Evolutionary conservation across 108 stramenopile species (phyloP), one percentile per base, ranked within the genome.

Genomic region (Aurantiochytrium sp.): DNA sequence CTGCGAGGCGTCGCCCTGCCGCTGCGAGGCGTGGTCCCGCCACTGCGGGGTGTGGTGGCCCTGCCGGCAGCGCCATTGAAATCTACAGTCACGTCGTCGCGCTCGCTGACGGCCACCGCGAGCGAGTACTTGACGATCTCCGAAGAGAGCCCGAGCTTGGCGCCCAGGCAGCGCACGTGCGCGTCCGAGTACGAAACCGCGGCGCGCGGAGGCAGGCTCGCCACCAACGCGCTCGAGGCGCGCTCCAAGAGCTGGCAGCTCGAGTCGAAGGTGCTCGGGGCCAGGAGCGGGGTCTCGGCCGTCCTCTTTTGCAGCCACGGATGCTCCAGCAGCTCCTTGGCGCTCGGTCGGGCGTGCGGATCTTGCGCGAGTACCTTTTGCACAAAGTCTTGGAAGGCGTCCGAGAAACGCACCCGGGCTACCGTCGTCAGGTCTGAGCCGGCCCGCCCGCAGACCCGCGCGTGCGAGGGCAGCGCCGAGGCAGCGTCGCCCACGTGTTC

Each of bases 51-150:
- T 27, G 59, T 34, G 3, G 34, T 65, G 10, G 15, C 34, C 8
- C 10, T 12, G 34, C 32, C 15, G 19, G 59, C 24, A 12, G 15
- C 59, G 19, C 15, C 19, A 8, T 30, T 65, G 34, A 65, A 65
- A 12, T 4, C 24, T 27, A 65, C 27, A 65, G 59, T 24, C 10
- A 65, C 59, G 34, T 65, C 59, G 27, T 30, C 27, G 4, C 59
- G 59, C 32, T 65, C 59, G 24, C 59, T 34, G 15, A 19, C 8
- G 34, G 73, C 73, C 21, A 81, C 73, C 17, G 45, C 39, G 12
- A 81, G 24, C 39, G 73, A 81, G 73, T 81, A 81, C 45, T 81
- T 81, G 73, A 81, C 73, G 30, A 81, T 81, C 45, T 81, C 73
- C 30, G 42, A 12, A 48, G 73, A 81, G 1, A 81, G 73, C 12